These are phyloP conservation scores for Fagopyrum homotropicum DNA, from an alignment of 148 eudicot genomes.

Conservation along the genomic window DNA sequence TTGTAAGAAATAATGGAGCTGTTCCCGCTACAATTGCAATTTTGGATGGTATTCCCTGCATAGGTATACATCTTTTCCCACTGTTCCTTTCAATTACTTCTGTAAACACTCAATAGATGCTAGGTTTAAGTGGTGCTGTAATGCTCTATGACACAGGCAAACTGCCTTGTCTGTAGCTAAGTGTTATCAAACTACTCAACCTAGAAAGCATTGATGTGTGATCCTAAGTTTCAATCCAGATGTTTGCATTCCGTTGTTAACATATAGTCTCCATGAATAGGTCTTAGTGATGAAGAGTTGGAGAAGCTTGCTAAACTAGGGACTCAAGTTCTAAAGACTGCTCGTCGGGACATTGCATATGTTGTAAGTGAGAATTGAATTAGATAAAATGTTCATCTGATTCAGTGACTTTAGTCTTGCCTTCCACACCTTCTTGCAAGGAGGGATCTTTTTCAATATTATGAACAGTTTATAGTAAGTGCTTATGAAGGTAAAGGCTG, in stretches of 20 bases:
- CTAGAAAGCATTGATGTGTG: slow-evolving; percentile 6
- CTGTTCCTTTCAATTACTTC: background rate
- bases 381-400: background rate
- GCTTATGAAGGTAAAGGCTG: background rate
- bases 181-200: background rate
- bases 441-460: background rate
- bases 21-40: slow-evolving; percentile 93
- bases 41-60: slow-evolving; percentile 78
- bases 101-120: background rate
- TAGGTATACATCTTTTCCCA: slow-evolving; percentile 36
- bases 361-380: slow-evolving; percentile 51
- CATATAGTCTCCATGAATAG: slow-evolving; percentile 23
- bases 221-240: background rate
- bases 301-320: slow-evolving; percentile 78
- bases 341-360: slow-evolving; percentile 95
- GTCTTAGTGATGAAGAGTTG: slow-evolving; percentile 60
- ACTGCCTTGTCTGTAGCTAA: background rate
- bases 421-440: background rate
- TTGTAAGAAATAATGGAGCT: slow-evolving; percentile 80
- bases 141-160: background rate
- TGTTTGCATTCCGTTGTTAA: slow-evolving; percentile 5
- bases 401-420: background rate
- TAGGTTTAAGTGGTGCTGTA: background rate
- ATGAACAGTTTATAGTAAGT: background rate
- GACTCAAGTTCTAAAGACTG: slow-evolving; percentile 64